These are phyloP conservation scores for Termitomyces sp. DNA, from an alignment of 768 basidiomycete species.

Conservation along the genomic window DNA sequence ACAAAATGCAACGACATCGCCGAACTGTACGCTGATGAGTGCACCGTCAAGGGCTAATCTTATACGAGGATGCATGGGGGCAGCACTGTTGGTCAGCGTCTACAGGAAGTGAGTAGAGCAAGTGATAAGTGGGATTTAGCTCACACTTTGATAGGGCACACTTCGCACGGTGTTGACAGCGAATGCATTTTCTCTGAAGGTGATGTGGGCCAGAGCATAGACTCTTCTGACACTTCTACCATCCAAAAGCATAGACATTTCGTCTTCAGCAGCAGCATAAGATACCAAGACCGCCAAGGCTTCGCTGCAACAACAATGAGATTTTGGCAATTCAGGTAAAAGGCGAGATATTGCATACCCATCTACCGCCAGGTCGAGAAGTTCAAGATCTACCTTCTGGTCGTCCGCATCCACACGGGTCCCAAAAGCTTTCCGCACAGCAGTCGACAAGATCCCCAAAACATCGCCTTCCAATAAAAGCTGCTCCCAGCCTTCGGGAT, in stretches of 20 bases:
- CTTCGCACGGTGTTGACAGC: constrained; percentile 41
- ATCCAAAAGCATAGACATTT: constrained; percentile 29
- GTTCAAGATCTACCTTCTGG: constrained; percentile 59
- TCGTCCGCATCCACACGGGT: constrained; percentile 30
- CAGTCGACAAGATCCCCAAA: constrained; percentile 37
- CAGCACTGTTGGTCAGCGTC: constrained; percentile 56
- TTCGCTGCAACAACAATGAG: constrained; percentile 25
- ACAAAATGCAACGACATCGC: constrained; percentile 70
- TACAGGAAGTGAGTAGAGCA: constrained; percentile 16
- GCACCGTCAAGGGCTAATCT: constrained; percentile 54
- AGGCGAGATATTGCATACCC: constrained; percentile 27
- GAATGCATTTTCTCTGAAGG: constrained; percentile 35
- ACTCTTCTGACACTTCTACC: constrained; percentile 47
- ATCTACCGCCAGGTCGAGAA: constrained; percentile 63
- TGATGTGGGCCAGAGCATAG: constrained; percentile 55
- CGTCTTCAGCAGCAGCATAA: constrained; percentile 52
- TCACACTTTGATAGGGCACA: constrained; percentile 75
- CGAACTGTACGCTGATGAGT: constrained; percentile 61
- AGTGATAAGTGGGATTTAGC: constrained; percentile 16
- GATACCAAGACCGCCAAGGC: constrained; percentile 62
- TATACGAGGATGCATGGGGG: constrained; percentile 68
- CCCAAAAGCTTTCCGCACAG: constrained; percentile 38
- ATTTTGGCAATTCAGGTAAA: background rate
- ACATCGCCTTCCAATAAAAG: constrained; percentile 52
- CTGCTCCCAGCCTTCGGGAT: constrained; percentile 67